Percentiles rank a stretch among this genome's conserved stretches.
These are phyloP conservation scores for Arthrocladium fulminans DNA, from an alignment of 2,329 filamentous ascomycete genomes.

Conservation along the genomic window DNA sequence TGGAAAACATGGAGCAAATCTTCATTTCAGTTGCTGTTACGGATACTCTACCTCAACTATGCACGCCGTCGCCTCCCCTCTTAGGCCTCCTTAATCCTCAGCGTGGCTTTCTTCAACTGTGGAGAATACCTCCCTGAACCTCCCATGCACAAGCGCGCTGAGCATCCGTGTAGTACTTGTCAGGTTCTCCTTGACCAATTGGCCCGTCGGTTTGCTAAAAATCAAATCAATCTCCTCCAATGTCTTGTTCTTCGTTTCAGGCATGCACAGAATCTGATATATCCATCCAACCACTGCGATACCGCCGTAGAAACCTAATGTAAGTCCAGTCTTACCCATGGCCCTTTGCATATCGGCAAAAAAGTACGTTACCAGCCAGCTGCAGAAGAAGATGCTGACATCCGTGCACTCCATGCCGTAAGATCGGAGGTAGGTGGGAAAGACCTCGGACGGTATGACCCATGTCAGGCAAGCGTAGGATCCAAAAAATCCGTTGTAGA, in stretches of 20 bases:
- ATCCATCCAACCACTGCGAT: slow-evolving; percentile 62
- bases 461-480: slow-evolving; percentile 57
- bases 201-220: slow-evolving; percentile 54
- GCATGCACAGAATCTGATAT: slow-evolving; percentile 68
- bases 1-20: too few relatives aligned
- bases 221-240: slow-evolving; percentile 55
- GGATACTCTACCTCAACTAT: too few relatives aligned
- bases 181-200: slow-evolving; percentile 53
- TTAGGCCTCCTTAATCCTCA: slow-evolving; percentile 2
- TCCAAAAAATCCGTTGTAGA: slow-evolving; percentile 62
- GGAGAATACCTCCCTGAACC: slow-evolving; percentile 41
- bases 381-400: slow-evolving; percentile 59
- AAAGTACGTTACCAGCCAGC: slow-evolving; percentile 68
- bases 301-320: slow-evolving; percentile 64
- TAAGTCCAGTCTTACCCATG: slow-evolving; percentile 58
- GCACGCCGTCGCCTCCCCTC: too few relatives aligned
- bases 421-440: slow-evolving; percentile 61
- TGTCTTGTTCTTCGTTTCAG: slow-evolving; percentile 45
- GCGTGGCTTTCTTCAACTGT: slow-evolving; percentile 20
- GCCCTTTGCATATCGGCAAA: slow-evolving; percentile 60
- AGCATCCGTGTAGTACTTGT: slow-evolving; percentile 38
- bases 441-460: slow-evolving; percentile 61
- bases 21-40: too few relatives aligned
- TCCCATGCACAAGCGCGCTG: slow-evolving; percentile 35
- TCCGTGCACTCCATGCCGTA: slow-evolving; percentile 67